These are phyloP conservation scores for Camelina sativa DNA, from an alignment of 345 rosid species.

Conservation along the genomic window DNA sequence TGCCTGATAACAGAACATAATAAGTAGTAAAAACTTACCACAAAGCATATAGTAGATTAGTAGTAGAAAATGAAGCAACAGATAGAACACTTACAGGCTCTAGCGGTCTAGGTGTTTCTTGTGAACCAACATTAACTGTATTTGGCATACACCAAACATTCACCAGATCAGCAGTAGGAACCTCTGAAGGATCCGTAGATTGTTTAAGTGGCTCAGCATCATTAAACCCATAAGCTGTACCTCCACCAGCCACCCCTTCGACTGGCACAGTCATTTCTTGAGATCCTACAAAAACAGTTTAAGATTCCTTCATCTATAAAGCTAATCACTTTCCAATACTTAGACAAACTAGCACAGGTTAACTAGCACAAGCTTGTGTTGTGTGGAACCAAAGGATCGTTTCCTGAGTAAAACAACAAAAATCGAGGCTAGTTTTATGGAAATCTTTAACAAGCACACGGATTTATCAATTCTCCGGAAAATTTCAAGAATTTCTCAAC, in stretches of 20 bases:
- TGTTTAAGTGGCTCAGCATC: constrained; percentile 61
- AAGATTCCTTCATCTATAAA: neutral
- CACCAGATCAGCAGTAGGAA: constrained; percentile 74
- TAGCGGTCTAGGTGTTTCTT: constrained; percentile 77
- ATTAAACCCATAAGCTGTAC: constrained; percentile 94
- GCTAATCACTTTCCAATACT: neutral
- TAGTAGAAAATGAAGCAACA: neutral
- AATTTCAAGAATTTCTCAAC: neutral
- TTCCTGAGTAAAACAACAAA: neutral
- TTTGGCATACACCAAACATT: constrained; percentile 91
- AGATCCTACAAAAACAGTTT: constrained; percentile 17
- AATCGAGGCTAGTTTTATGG: neutral
- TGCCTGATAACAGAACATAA: neutral
- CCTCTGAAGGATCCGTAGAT: constrained; percentile 62
- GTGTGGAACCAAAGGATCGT: neutral
- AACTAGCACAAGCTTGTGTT: neutral
- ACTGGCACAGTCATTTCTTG: constrained; percentile 56
- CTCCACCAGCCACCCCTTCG: constrained; percentile 99
- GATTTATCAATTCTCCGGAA: neutral
- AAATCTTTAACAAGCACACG: neutral
- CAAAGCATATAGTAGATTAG: constrained; percentile 27
- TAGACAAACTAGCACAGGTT: neutral
- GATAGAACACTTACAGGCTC: constrained; percentile 69
- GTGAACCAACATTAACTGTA: constrained; percentile 78
- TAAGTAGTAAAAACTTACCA: neutral